Evolutionary conservation across 2,329 filamentous ascomycete genomes (phyloP).

Genomic region (Aureobasidium subglaciale): DNA sequence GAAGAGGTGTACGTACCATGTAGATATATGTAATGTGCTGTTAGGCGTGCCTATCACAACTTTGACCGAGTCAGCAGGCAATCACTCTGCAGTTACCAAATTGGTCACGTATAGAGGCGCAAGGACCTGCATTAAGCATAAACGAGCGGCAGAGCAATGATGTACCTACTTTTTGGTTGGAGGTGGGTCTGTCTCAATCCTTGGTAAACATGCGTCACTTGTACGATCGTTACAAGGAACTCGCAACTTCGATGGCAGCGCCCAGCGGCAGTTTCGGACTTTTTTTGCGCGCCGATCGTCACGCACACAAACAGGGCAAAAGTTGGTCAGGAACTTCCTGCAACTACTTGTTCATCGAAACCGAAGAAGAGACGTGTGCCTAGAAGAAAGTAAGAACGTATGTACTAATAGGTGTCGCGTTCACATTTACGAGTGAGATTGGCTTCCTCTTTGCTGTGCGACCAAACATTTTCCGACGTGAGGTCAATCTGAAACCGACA

Average conservation of each 20-base stretch:
- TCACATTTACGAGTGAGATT: not conserved
- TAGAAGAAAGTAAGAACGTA: not conserved
- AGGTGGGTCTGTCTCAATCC: slow-evolving; percentile 2
- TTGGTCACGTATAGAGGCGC: not conserved
- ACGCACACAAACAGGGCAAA: slow-evolving; percentile 8
- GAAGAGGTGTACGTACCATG: not conserved
- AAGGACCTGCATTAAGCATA: not conserved
- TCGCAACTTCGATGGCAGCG: not conserved
- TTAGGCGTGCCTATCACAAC: not conserved
- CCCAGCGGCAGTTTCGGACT: slow-evolving; percentile 1
- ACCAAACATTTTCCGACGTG: not conserved
- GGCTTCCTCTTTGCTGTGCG: not conserved
- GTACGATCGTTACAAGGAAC: slow-evolving; percentile 1
- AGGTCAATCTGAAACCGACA: slow-evolving; percentile 7
- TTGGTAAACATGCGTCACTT: slow-evolving; percentile 11
- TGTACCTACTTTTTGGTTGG: not conserved
- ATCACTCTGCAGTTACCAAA: too few species aligned
- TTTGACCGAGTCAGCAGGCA: not conserved
- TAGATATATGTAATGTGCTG: not conserved
- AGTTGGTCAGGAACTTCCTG: not conserved
- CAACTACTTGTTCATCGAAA: not conserved
- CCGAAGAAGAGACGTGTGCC: not conserved
- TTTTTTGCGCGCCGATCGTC: slow-evolving; percentile 11
- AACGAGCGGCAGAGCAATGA: slow-evolving; percentile 2
- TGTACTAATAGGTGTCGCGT: not conserved